Base-by-base conservation (phyloP, 805 yeast genomes). In the Komagataella pastoris region DNA sequence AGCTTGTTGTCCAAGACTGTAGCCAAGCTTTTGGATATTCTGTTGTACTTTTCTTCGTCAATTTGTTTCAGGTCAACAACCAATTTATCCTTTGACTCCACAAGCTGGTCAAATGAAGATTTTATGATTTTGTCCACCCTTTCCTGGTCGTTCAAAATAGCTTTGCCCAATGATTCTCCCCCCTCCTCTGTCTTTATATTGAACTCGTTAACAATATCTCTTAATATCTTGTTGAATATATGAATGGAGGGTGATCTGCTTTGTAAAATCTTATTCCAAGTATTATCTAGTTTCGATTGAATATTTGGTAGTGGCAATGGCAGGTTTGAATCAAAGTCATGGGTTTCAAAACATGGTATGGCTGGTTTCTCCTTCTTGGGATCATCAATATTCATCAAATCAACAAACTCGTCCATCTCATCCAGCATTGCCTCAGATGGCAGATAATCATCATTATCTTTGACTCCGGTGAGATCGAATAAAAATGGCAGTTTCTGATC, bases 401-500 rank as follows among this genome's bases (percentile, higher is more conserved):
- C 69, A 12, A 81, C 68, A 43, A 70, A 65, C 12, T 66, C 57
- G 14, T 66, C 71, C 82, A 79, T 77, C 7, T 63, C 47, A 0
- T 58, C 58, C 47, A 70, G 62, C 63, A 72, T 68, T 45, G 75
- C 70, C 3, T 59, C 54, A 1, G 65, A 58, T 2, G 79, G 78
- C 47, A 55, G 53, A 48, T 56, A 57, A 47, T 57, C 43, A 46
- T 59, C 57, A 54, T 54, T 55, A 1, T 72, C 70, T 23, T 58
- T 60, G 12, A 71, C 53, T 3, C 69, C 62, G 7, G 64, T 59
- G 23, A 79, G 55, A 44, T 62, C 60, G 5, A 72, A 68, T 57
- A 84, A 77, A 21, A 70, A 71, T 2, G 89, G 79, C 14, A 80
- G 69, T 56, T 78, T 77, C 55, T 80, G 84, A 62, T 89, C 96